phyloP scores from a whole-genome alignment of 1,284 basidiomycete species.

The Ustilago xerochloae region DNA sequence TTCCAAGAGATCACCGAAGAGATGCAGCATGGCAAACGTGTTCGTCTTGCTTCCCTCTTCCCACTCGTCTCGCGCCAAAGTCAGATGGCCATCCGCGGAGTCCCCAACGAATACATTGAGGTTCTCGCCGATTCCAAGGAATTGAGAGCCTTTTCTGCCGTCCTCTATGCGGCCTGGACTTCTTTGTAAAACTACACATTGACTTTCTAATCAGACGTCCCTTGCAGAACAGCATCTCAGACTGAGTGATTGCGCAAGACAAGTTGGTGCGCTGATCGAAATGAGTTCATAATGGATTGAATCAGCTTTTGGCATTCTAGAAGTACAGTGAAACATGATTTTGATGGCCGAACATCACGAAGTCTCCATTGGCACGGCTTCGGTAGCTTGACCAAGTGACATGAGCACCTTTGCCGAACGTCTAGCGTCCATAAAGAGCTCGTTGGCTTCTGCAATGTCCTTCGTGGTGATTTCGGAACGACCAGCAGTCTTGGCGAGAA shows the following conservation, averaged over 20 bases:
- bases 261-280: not conserved
- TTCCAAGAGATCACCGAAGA: constrained; percentile 51
- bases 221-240: not conserved
- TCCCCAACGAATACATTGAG: constrained; percentile 85
- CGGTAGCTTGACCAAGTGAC: constrained; percentile 14
- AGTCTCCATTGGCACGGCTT: constrained; percentile 49
- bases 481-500: constrained; percentile 81
- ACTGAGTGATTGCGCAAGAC: not conserved
- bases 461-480: constrained; percentile 83
- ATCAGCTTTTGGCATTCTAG: constrained; percentile 10
- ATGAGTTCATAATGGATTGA: not conserved
- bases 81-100: constrained; percentile 76
- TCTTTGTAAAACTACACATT: constrained; percentile 25
- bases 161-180: constrained; percentile 71
- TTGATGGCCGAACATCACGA: constrained; percentile 8
- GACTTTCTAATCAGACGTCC: not conserved
- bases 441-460: constrained; percentile 86
- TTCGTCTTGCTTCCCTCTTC: constrained; percentile 79
- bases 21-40: constrained; percentile 70
- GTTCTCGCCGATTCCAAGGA: constrained; percentile 69
- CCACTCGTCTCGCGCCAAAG: constrained; percentile 83
- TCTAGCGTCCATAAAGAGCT: constrained; percentile 91
- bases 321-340: constrained; percentile 18
- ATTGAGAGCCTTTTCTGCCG: constrained; percentile 71
- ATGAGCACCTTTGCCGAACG: constrained; percentile 51